Evolutionary conservation across 2,329 filamentous ascomycete species (phyloP).

Genomic region (Aspergillus brasiliensis): DNA sequence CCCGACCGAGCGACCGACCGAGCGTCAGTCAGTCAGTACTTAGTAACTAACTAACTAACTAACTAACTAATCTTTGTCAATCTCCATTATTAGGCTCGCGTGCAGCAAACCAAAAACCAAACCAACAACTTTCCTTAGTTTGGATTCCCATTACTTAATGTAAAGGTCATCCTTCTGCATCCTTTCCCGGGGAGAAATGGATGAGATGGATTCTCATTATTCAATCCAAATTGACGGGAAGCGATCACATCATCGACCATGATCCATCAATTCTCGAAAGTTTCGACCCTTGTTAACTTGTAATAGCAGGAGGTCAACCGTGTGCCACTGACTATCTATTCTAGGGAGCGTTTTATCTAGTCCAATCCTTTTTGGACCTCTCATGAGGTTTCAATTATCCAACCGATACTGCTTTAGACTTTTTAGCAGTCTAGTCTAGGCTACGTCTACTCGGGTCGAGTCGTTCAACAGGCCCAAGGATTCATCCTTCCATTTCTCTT

Average conservation of each 20-base stretch:
- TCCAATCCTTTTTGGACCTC: not conserved
- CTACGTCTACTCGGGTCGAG: too few relatives aligned
- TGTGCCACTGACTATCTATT: too few relatives aligned
- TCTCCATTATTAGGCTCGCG: not conserved
- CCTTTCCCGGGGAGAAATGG: not conserved
- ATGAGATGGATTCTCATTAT: not conserved
- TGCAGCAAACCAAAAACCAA: too few relatives aligned
- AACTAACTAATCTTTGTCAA: too few relatives aligned
- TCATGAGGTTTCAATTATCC: not conserved
- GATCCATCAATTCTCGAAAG: too few relatives aligned
- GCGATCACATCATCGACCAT: too few relatives aligned
- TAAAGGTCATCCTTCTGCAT: slow-evolving; percentile 1
- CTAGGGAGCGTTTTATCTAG: not conserved
- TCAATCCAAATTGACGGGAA: not conserved
- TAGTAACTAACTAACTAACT: too few relatives aligned
- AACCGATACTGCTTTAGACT: slow-evolving; percentile 4
- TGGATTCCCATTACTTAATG: slow-evolving; percentile 4
- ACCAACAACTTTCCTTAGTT: not conserved
- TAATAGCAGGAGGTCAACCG: not conserved
- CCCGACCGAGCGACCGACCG: not conserved
- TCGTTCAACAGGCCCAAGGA: not conserved
- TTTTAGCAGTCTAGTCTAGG: too few relatives aligned
- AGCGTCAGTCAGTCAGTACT: too few relatives aligned
- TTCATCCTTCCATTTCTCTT: not conserved
- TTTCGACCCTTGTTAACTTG: not conserved